These are phyloP conservation scores for Agapanthus africanus DNA, from an alignment of 106 monocot species.

Conservation along the genomic window DNA sequence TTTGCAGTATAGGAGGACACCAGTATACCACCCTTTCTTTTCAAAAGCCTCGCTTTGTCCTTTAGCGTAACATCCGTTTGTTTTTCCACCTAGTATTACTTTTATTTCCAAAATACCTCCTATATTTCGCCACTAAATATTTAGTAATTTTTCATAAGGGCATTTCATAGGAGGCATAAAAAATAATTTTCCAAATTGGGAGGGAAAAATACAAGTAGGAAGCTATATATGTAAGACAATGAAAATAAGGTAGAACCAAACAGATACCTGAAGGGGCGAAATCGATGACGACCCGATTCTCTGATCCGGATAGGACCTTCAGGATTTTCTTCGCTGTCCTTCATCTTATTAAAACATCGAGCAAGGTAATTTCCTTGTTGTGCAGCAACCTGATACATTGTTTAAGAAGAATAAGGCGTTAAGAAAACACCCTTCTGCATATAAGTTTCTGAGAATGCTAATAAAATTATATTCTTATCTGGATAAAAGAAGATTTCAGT, in stretches of 20 bases:
- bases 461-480: neutral
- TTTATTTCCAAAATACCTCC: too few species aligned
- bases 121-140: too few species aligned
- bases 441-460: neutral
- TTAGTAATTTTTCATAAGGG: too few species aligned
- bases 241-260: neutral
- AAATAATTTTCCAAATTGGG: too few species aligned
- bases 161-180: too few species aligned
- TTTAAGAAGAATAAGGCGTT: neutral
- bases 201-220: too few species aligned
- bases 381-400: constrained; percentile 39
- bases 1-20: neutral
- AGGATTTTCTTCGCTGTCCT: constrained; percentile 22
- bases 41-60: too few species aligned
- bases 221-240: too few species aligned
- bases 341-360: constrained; percentile 50
- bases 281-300: constrained; percentile 42
- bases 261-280: constrained; percentile 41
- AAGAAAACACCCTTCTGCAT: neutral
- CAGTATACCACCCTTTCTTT: too few species aligned
- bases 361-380: constrained; percentile 67
- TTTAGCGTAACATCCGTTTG: too few species aligned
- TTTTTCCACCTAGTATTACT: too few species aligned
- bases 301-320: constrained; percentile 48
- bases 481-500: too few species aligned